These are phyloP conservation scores for Earliella scabrosa DNA, from an alignment of 1,284 basidiomycete genomes.

Conservation along the genomic window DNA sequence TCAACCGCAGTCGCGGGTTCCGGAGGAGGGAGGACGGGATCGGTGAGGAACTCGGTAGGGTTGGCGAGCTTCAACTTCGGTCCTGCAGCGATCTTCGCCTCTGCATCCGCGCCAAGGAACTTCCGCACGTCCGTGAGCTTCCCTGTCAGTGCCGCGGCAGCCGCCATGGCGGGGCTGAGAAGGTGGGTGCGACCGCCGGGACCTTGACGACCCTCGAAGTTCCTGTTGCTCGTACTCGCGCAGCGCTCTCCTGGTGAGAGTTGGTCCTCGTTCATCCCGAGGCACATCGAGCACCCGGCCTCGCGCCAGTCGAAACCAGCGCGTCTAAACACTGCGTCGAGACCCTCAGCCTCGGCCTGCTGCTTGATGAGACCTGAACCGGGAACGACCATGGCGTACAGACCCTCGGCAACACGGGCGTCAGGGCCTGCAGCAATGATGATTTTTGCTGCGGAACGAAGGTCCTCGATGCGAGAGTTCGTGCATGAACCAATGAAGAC, in stretches of 20 bases:
- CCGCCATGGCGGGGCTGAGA: conserved; percentile 95
- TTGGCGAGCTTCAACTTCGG: conserved; percentile 71
- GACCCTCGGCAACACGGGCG: conserved; percentile 79
- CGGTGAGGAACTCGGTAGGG: conserved; percentile 78
- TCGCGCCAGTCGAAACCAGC: conserved; percentile 98
- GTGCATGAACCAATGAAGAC: conserved; percentile 98
- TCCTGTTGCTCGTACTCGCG: conserved; percentile 95
- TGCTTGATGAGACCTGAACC: conserved; percentile 95
- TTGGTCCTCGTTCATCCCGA: conserved; percentile 98
- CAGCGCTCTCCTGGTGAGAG: conserved; percentile 90
- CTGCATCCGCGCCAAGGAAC: conserved; percentile 60
- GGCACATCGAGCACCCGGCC: conserved; percentile 97
- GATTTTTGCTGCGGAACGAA: conserved; percentile 88
- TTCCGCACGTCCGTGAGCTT: conserved; percentile 90
- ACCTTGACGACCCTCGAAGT: conserved; percentile 95
- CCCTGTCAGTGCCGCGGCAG: conserved; percentile 91
- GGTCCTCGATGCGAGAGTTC: conserved; percentile 95
- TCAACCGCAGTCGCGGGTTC: conserved; percentile 47
- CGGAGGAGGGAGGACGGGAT: conserved; percentile 73
- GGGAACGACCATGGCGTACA: conserved; percentile 95
- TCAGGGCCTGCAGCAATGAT: conserved; percentile 77
- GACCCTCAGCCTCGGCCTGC: conserved; percentile 92
- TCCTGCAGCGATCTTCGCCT: conserved; percentile 48
- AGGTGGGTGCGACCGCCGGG: conserved; percentile 93
- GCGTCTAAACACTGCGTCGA: conserved; percentile 90